Conservation (phyloP, 139 green algal species). For the Eudorina sp. region DNA sequence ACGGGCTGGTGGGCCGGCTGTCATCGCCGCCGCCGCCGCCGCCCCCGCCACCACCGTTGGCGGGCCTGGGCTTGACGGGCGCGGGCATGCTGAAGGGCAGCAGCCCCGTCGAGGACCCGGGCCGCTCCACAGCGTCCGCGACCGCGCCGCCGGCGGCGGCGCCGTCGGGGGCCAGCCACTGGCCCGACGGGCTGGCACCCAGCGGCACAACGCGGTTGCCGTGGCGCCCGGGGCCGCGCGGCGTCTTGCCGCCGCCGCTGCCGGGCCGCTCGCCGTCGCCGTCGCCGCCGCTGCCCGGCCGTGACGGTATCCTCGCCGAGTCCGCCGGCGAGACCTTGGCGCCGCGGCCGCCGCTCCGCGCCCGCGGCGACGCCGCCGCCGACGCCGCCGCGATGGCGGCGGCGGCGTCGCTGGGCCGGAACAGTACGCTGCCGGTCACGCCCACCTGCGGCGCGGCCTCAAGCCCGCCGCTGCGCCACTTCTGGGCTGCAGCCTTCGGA, state of each 20-base stretch:
- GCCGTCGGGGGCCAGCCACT: not conserved
- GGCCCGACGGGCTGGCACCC: not conserved
- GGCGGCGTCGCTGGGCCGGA: not conserved
- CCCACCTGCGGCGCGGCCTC: not conserved
- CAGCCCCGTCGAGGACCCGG: constrained; percentile 35
- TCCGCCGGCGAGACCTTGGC: constrained; percentile 5
- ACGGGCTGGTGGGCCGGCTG: not conserved
- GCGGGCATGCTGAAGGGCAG: not conserved
- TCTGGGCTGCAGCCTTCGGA: not conserved
- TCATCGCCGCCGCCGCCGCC: not conserved
- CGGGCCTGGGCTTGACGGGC: not conserved
- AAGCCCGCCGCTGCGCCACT: not conserved
- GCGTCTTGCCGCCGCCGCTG: not conserved
- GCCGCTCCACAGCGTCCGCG: not conserved
- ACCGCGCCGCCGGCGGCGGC: not conserved
- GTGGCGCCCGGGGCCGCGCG: not conserved
- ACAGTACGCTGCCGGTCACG: not conserved
- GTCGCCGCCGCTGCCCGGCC: not conserved
- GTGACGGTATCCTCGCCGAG: not conserved
- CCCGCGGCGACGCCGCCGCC: too few species aligned
- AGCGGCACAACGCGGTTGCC: constrained; percentile 2
- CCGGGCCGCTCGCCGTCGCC: not conserved
- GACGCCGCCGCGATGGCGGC: not conserved
- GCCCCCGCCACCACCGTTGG: not conserved
- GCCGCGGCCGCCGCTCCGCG: not conserved